Evolutionary conservation across 495 filamentous ascomycete species (phyloP).

Genomic region (Neurospora sp.): DNA sequence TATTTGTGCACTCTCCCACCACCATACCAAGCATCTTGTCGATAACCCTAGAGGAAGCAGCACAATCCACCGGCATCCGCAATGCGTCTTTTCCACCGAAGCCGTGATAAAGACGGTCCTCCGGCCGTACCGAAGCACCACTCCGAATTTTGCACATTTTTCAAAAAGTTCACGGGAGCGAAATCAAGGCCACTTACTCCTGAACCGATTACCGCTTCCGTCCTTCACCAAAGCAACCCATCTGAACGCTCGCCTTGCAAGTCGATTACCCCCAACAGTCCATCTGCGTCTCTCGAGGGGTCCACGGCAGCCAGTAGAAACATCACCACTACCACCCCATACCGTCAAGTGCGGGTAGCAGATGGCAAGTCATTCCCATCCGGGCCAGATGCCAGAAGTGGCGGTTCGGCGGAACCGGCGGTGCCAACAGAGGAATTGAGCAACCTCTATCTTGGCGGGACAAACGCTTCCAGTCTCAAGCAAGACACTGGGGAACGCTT

Average conservation of each 20-base stretch:
- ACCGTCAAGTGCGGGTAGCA: not conserved
- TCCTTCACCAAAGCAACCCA: not conserved
- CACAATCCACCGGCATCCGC: too few species aligned
- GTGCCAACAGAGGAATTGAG: not conserved
- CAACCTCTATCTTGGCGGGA: not conserved
- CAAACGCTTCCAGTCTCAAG: not conserved
- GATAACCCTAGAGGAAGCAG: too few species aligned
- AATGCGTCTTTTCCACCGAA: not conserved
- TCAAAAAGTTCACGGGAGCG: not conserved
- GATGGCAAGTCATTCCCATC: not conserved
- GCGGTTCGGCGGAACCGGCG: not conserved
- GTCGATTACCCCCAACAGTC: not conserved
- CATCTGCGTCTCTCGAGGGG: not conserved
- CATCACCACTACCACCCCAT: not conserved
- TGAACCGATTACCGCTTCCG: not conserved
- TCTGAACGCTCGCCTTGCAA: not conserved
- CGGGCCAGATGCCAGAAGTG: accelerated
- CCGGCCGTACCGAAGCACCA: not conserved
- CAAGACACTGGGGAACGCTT: not conserved
- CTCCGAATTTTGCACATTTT: not conserved
- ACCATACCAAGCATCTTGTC: too few species aligned
- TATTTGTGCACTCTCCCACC: too few species aligned
- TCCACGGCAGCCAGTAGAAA: not conserved
- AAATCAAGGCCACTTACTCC: not conserved
- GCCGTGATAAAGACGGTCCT: not conserved